Evolutionary conservation across 495 filamentous ascomycete species (phyloP), one percentile per base, ranked within the genome.

Genomic region (Podospora pseudocomata): DNA sequence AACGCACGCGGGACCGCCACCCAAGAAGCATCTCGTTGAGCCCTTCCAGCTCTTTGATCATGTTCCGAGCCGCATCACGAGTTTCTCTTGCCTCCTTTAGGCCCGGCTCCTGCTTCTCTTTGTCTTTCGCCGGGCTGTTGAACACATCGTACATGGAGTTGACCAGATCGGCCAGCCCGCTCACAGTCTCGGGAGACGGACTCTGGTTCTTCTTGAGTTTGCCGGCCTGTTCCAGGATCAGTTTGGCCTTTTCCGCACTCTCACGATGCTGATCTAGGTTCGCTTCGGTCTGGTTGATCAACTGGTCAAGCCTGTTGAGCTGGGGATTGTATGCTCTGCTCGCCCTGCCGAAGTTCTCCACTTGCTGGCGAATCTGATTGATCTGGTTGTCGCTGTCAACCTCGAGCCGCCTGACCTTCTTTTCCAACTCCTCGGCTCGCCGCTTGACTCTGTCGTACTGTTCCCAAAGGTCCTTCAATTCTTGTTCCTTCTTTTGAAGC

Each of bases 401-500:
- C 28, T 60, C 32, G 13, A 60, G 26, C 54, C 55, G 23, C 18
- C 27, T 23, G 16, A 69, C 32, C 28, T 49, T 5, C 67, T 59
- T n/a, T 16, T 61, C 63, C 3, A 53, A 20, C 5, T 26, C 27
- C 1, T 39, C 16, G 49, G 18, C 20, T 34, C 16, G n/a, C 60
- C 60, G 5, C 26, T 49, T 1, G 3, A 59, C n/a, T 28, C 63
- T 39, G 9, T 57, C 63, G 15, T 16, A 64, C 30, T 59, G 39
- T 5, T 3, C 57, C 53, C 16, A 7, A 67, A 28, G 27, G 27
- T 28, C 53, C 27, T 20, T 63, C 20, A n/a, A 59, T 16, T 66
- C 65, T 26, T 60, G 19, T 19, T 28, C 13, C 39, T 5, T 16
- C 39, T 49, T 49, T 49, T 49, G 39, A 49, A 49, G 39, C 39